These are phyloP conservation scores for Abrus precatorius DNA, from an alignment of 306 rosid species.

Conservation along the genomic window DNA sequence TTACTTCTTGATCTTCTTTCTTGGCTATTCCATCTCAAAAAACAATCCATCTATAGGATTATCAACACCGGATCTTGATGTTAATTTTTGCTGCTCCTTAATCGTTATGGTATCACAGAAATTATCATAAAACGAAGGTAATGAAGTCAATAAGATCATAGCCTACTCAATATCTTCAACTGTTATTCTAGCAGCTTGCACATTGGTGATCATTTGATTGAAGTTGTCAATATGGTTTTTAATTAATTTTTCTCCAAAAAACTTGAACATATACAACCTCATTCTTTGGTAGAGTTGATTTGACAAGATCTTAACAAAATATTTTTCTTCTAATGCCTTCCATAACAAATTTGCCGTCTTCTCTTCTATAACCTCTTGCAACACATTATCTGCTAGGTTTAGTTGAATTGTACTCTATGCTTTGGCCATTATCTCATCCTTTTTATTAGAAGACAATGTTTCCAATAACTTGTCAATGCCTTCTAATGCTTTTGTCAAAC, in stretches of 20 bases:
- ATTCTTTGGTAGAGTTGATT: no score
- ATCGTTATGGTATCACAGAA: neutral
- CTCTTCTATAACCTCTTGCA: neutral
- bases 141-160: no score
- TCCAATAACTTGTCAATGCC: no score
- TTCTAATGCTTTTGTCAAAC: no score
- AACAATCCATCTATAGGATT: neutral
- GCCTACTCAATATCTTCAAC: no score
- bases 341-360: neutral
- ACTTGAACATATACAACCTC: no score
- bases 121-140: no score
- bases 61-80: neutral
- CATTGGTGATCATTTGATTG: no score
- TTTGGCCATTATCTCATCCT: neutral
- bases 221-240: no score
- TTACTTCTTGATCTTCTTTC: neutral
- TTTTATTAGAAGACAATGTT: neutral
- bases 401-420: neutral
- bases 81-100: neutral
- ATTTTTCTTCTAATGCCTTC: neutral
- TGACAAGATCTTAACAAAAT: neutral
- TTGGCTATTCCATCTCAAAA: neutral
- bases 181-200: no score
- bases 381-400: neutral
- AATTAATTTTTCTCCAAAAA: no score